Conservation (phyloP, 2,329 filamentous ascomycete genomes). For the Knufia fluminis region DNA sequence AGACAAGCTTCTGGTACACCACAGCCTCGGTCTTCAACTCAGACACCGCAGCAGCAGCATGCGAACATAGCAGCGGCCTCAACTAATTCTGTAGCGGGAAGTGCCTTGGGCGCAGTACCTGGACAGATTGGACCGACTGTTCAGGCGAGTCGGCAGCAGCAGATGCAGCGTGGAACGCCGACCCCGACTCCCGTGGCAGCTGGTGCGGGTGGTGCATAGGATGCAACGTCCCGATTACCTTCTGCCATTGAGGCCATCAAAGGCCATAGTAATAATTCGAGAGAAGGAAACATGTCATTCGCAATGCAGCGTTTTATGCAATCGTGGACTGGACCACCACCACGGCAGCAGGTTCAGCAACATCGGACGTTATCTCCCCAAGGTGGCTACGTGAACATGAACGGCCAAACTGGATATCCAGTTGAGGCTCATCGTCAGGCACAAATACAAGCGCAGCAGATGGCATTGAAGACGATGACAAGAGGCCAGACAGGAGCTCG, state of each 20-base stretch:
- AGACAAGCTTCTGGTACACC: constrained; percentile 9
- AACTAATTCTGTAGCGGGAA: not conserved
- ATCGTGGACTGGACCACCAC: not conserved
- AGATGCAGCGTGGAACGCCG: not conserved
- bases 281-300: not conserved
- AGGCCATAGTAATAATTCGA: not conserved
- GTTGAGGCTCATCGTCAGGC: not conserved
- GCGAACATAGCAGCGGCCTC: not conserved
- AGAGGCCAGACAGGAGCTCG: not conserved
- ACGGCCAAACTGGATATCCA: not conserved
- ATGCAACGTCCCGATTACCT: not conserved
- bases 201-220: not conserved
- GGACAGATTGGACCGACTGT: not conserved
- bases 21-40: constrained; percentile 1
- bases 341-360: not conserved
- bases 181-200: not conserved
- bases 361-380: not conserved
- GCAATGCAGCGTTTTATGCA: not conserved
- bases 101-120: not conserved
- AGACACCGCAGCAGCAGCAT: not conserved
- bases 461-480: too few species aligned
- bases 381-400: not conserved
- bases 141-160: not conserved
- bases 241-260: not conserved
- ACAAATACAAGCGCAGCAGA: not conserved